Conservation (phyloP, 352 stramenopile genomes). For the Peronospora tabacina region DNA sequence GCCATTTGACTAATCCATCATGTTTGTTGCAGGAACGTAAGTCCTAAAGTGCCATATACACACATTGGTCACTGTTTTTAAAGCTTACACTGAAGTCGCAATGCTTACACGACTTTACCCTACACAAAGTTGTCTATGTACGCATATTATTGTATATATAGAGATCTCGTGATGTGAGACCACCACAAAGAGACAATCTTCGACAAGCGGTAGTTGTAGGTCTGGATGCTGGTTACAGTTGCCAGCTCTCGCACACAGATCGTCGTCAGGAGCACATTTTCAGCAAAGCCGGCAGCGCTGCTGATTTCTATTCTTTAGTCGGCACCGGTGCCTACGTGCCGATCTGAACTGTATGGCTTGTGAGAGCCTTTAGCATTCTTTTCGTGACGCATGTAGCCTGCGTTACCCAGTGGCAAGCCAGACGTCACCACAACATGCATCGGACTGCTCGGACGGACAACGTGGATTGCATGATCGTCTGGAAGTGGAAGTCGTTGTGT, state of each 20-base stretch:
- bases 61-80: slow-evolving; percentile 76
- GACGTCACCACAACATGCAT: slow-evolving; percentile 5
- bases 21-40: slow-evolving; percentile 67
- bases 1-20: slow-evolving; percentile 69
- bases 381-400: slow-evolving; percentile 6
- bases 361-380: slow-evolving; percentile 23
- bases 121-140: slow-evolving; percentile 34
- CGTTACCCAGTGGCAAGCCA: slow-evolving; percentile 27
- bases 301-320: slow-evolving; percentile 35
- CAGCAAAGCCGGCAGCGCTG: slow-evolving; percentile 19
- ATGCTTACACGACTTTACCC: slow-evolving; percentile 53
- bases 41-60: slow-evolving; percentile 47
- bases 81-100: slow-evolving; percentile 68
- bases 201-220: slow-evolving; percentile 49
- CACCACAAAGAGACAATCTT: slow-evolving; percentile 49
- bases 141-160: slow-evolving; percentile 64
- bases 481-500: slow-evolving; percentile 41
- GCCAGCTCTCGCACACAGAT: slow-evolving; percentile 53
- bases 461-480: slow-evolving; percentile 54
- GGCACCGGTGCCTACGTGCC: slow-evolving; percentile 66
- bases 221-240: slow-evolving; percentile 67
- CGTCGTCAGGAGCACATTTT: slow-evolving; percentile 61
- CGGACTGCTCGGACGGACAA: slow-evolving; percentile 12
- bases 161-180: slow-evolving; percentile 53
- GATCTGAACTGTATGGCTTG: slow-evolving; percentile 72